phyloP scores from a whole-genome alignment of 208 protist genomes.

The Acanthamoeba healyi region DNA sequence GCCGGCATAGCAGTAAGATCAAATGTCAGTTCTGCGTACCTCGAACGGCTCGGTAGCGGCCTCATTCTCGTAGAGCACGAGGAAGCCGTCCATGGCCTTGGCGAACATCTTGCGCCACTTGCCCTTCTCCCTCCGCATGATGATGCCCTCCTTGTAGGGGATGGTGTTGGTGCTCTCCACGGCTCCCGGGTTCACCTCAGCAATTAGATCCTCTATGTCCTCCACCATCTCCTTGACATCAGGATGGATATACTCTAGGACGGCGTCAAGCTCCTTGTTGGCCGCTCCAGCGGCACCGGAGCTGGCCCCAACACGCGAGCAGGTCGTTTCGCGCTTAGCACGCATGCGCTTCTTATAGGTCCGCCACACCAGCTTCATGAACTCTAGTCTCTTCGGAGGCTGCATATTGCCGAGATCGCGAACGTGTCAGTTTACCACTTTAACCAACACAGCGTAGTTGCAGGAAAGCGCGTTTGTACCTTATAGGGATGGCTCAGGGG shows the following conservation, averaged over 20 bases:
- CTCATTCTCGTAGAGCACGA: constrained; percentile 65
- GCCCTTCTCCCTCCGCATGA: constrained; percentile 49
- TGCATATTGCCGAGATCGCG: not conserved
- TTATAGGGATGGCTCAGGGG: not conserved
- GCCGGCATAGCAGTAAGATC: not conserved
- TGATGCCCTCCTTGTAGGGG: constrained; percentile 62
- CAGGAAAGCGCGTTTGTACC: too few species aligned
- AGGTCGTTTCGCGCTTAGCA: constrained; percentile 10
- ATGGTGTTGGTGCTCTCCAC: constrained; percentile 27
- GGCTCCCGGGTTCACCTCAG: not conserved
- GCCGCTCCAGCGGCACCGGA: not conserved
- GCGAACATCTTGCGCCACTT: constrained; percentile 25
- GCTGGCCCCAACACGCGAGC: not conserved
- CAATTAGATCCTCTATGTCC: constrained; percentile 38
- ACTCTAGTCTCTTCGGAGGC: not conserved
- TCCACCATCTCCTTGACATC: not conserved
- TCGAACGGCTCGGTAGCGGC: not conserved
- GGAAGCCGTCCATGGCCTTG: constrained; percentile 70
- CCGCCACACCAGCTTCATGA: constrained; percentile 56
- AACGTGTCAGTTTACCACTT: too few species aligned
- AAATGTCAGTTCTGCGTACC: not conserved
- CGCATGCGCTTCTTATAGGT: not conserved
- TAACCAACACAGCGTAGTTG: too few species aligned
- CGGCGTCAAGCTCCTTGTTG: not conserved
- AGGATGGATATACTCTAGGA: not conserved